These are phyloP conservation scores for Podila minutissima DNA, from an alignment of 192 early-diverging fungal species.

Conservation along the genomic window DNA sequence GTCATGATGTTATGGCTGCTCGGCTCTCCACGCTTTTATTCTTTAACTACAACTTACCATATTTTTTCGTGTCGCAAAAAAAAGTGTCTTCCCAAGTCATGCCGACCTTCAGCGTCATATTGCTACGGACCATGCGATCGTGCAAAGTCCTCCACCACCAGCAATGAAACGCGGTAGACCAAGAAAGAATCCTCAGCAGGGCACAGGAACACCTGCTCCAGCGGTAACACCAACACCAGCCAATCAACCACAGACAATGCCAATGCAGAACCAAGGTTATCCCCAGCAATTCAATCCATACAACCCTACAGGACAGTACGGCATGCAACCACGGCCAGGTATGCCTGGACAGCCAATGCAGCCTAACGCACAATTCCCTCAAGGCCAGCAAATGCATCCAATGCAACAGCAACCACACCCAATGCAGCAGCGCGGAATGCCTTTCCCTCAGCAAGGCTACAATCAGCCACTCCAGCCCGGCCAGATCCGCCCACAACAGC, in stretches of 20 bases:
- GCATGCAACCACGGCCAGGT: conserved; percentile 14
- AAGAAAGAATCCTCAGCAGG: conserved; percentile 30
- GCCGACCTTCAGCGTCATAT: conserved; percentile 41
- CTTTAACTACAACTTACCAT: no score
- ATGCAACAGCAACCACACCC: conserved; percentile 6
- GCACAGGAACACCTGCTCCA: neutral
- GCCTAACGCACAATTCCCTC: conserved; percentile 20
- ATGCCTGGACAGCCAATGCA: conserved; percentile 28
- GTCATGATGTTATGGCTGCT: neutral
- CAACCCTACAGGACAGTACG: conserved; percentile 27
- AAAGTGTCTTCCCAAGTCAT: conserved; percentile 32
- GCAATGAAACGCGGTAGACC: conserved; percentile 50
- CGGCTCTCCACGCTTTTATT: neutral
- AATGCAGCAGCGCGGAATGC: conserved; percentile 39
- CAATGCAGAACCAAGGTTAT: neutral
- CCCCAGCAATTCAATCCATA: conserved; percentile 27
- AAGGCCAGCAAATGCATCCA: conserved; percentile 18
- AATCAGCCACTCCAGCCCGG: conserved; percentile 28
- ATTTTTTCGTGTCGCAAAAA: neutral
- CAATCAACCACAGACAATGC: neutral
- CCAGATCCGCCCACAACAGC: conserved; percentile 27
- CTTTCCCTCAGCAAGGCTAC: conserved; percentile 17
- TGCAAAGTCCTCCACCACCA: conserved; percentile 28
- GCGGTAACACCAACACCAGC: neutral
- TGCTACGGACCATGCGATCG: conserved; percentile 35